Evolutionary conservation across 2,329 filamentous ascomycete genomes (phyloP), one percentile per base, ranked within the genome.

Genomic region (Lachnellula occidentalis): DNA sequence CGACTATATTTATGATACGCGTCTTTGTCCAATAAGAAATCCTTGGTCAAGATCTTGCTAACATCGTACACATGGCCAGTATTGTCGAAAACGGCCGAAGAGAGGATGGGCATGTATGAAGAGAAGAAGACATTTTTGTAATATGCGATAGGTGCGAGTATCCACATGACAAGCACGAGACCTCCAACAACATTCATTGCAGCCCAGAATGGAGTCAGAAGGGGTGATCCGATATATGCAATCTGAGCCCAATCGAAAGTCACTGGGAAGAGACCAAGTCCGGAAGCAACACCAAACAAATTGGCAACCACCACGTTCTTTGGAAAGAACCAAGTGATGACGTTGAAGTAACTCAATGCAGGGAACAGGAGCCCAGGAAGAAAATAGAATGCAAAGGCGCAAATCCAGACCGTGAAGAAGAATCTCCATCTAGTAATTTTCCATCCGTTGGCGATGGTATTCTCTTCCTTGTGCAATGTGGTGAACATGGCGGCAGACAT

Each of bases 221-320:
- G 75, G 0, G 88, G 90, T 4, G 89, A 94, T 15, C 90, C 90
- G 63, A 95, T 94, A 66, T 70, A 86, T 0, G 90, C 90, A 58
- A 95, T 86, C 67, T 95, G 90, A 0, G 88, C 88, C 90, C 90
- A 95, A 73, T 95, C 90, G 66, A 95, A 95, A 0, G 90, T 95
- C 64, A 95, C 69, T 0, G 90, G 90, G 58, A 95, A 90, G 34
- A 95, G 73, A 1, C 90, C 90, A 14, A 95, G 78, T 2, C 90
- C 90, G 2, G 90, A 92, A n/a, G 84, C 81, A 15, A 92, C 87
- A 15, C 90, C 90, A 66, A 95, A 95, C 60, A 95, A 74, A 69
- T 95, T 95, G 31, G 90, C 87, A 45, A 95, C 75, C 3, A 95
- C 83, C n/a, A 94, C 87, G 62, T 87, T 95, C 61, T 90, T 85